Conservation (phyloP, 306 rosid genomes). For the Astragalus glycyphyllos region DNA sequence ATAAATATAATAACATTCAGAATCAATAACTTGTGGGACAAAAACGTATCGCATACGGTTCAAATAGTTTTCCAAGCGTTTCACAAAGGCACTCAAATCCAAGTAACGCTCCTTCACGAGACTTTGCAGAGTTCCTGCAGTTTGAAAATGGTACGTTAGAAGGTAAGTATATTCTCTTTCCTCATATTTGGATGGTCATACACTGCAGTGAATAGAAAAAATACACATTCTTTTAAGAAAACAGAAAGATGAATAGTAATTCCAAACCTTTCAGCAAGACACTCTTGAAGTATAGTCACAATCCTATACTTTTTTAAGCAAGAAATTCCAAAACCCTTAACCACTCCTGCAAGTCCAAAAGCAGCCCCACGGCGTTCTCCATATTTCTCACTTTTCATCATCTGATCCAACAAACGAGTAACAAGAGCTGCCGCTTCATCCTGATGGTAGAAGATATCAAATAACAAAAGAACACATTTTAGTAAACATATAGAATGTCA, state of each 20-base stretch:
- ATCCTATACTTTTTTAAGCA: slow-evolving; percentile 82
- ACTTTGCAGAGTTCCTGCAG: slow-evolving; percentile 87
- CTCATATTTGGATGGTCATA: slow-evolving; percentile 10
- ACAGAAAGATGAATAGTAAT: slow-evolving; percentile 15
- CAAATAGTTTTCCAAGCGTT: slow-evolving; percentile 90
- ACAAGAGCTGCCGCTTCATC: slow-evolving; percentile 86
- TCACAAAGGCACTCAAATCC: slow-evolving; percentile 99
- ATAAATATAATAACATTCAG: slow-evolving; percentile 11
- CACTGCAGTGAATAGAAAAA: slow-evolving; percentile 5
- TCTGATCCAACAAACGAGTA: slow-evolving; percentile 75
- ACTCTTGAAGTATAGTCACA: slow-evolving; percentile 71
- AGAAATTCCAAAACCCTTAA: slow-evolving; percentile 89
- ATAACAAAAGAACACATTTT: slow-evolving; percentile 34
- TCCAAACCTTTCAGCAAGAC: slow-evolving; percentile 82
- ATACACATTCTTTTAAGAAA: neutral
- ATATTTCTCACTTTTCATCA: slow-evolving; percentile 91
- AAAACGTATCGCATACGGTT: slow-evolving; percentile 73
- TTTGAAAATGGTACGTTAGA: slow-evolving; percentile 33
- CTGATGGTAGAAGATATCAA: slow-evolving; percentile 49
- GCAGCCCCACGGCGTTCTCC: slow-evolving; percentile 99
- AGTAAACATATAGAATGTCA: slow-evolving; percentile 29
- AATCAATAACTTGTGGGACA: slow-evolving; percentile 23
- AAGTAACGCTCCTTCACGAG: slow-evolving; percentile 93
- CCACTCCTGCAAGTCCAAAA: slow-evolving; percentile 96
- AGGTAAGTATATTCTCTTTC: neutral